Percentiles rank a stretch among this genome's conserved stretches.
These are phyloP conservation scores for Fusarium mundagurra DNA, from an alignment of 2,329 filamentous ascomycete genomes.

Conservation along the genomic window DNA sequence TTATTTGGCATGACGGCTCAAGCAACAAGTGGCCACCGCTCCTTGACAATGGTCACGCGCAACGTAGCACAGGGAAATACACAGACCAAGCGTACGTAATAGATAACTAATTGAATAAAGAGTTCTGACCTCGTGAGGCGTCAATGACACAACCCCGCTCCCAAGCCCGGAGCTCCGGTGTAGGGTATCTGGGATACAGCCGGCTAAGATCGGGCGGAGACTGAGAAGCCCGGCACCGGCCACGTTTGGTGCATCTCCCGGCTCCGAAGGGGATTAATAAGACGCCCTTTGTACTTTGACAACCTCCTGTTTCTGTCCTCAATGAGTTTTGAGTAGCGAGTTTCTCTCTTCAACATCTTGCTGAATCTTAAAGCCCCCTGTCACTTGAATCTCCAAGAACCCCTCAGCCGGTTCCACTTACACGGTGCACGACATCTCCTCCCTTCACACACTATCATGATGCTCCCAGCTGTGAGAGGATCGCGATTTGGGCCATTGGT, in stretches of 20 bases:
- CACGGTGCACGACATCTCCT: neutral
- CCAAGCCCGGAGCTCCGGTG: constrained; percentile 18
- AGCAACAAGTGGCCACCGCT: constrained; percentile 4
- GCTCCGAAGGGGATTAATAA: constrained; percentile 32
- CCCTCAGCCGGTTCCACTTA: constrained; percentile 10
- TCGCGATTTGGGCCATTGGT: constrained; percentile 27
- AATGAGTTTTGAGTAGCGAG: neutral
- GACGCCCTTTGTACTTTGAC: constrained; percentile 3
- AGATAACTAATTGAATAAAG: constrained; percentile 5
- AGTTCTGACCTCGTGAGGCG: constrained; percentile 7
- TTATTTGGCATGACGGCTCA: neutral
- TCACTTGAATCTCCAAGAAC: neutral
- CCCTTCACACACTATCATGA: constrained; percentile 1
- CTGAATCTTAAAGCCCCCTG: neutral
- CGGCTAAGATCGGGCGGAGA: constrained; percentile 40
- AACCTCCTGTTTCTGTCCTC: neutral
- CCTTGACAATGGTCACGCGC: constrained; percentile 10
- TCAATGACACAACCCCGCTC: constrained; percentile 30
- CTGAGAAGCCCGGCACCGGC: constrained; percentile 39
- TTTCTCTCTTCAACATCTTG: neutral
- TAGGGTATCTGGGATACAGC: constrained; percentile 40
- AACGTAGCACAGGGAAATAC: neutral
- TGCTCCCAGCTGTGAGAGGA: constrained; percentile 36
- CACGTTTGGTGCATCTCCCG: constrained; percentile 28
- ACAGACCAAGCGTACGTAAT: constrained; percentile 24